Conservation (phyloP, 345 rosid species). For the Cardamine resedifolia region DNA sequence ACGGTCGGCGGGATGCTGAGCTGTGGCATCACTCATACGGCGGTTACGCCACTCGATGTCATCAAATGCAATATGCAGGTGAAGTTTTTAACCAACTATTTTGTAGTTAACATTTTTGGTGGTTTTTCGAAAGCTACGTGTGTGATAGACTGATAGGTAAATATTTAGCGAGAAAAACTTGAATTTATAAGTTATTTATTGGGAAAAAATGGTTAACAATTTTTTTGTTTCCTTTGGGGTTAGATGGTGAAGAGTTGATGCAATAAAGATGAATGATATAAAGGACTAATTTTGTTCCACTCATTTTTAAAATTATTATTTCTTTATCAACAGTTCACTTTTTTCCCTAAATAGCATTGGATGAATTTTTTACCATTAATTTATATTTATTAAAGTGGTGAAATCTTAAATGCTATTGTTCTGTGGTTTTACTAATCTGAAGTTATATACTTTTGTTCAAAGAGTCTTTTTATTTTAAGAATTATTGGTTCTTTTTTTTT, state of each 20-base stretch:
- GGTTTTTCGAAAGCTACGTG: background rate
- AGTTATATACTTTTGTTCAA: background rate
- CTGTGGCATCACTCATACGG: constrained; percentile 85
- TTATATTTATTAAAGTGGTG: background rate
- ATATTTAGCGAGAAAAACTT: background rate
- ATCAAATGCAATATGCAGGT: constrained; percentile 99
- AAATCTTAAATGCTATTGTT: background rate
- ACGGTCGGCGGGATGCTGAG: constrained; percentile 69
- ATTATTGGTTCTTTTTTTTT: background rate
- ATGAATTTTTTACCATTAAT: background rate
- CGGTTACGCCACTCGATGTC: constrained; percentile 92
- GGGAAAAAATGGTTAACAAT: background rate
- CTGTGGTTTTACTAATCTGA: background rate
- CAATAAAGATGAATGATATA: no score
- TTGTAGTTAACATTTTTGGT: background rate
- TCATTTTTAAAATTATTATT: no score
- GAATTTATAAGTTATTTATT: background rate
- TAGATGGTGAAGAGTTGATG: no score
- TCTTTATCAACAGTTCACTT: background rate
- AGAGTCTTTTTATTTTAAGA: background rate
- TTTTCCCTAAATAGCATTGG: background rate
- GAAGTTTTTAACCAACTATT: background rate
- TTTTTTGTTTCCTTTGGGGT: no score
- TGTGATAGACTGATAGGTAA: background rate
- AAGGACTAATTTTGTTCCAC: no score